Conservation (phyloP, 495 filamentous ascomycete genomes). For the Penicillium ochrochloron region DNA sequence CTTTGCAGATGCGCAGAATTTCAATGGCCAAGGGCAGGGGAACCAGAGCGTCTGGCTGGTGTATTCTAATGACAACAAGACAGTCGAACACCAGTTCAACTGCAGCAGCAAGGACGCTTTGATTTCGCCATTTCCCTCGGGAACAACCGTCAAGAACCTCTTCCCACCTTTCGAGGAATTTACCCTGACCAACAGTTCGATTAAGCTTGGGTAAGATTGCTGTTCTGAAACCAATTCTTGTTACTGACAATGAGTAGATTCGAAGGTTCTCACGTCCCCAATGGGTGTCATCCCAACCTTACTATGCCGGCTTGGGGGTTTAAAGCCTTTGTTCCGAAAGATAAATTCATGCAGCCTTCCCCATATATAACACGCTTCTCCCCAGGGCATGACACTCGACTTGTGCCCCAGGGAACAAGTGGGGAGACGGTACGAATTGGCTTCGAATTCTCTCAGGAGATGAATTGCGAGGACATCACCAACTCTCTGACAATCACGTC, state of each 20-base stretch:
- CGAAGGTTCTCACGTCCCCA: constrained; percentile 28
- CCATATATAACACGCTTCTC: constrained; percentile 62
- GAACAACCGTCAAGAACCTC: constrained; percentile 52
- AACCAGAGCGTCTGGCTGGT: constrained; percentile 47
- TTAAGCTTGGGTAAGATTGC: constrained; percentile 26
- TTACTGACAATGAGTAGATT: constrained; percentile 9
- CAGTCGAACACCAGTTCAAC: constrained; percentile 45
- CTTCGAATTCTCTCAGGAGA: constrained; percentile 58
- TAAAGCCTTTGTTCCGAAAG: constrained; percentile 59
- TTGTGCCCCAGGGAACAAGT: constrained; percentile 43
- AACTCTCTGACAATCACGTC: constrained; percentile 52
- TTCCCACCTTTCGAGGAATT: constrained; percentile 58
- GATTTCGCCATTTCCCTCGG: constrained; percentile 46
- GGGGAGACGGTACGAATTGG: constrained; percentile 45
- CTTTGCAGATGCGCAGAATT: constrained; percentile 24
- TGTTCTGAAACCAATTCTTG: not conserved
- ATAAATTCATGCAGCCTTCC: constrained; percentile 45
- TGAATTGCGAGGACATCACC: constrained; percentile 59
- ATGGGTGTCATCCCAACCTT: constrained; percentile 55
- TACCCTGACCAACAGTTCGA: constrained; percentile 34
- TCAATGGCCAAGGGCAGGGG: not conserved
- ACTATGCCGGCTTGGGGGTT: constrained; percentile 57
- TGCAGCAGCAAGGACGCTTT: constrained; percentile 46
- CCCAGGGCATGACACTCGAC: constrained; percentile 60
- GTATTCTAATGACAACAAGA: constrained; percentile 53